Conservation (phyloP, 306 rosid genomes). For the Nissolia schottii region DNA sequence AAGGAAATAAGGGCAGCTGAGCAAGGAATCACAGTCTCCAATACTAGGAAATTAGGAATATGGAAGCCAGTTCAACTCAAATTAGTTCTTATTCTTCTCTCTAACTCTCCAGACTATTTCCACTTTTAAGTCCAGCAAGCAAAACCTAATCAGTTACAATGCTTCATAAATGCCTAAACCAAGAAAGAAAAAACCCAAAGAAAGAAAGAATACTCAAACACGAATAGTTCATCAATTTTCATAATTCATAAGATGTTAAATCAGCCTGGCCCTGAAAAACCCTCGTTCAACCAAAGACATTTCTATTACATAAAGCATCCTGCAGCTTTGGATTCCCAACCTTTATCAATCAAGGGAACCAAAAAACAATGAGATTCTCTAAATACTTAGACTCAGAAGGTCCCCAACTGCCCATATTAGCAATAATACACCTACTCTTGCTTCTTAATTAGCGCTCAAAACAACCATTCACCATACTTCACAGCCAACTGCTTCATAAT, state of each 20-base stretch:
- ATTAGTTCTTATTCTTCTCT: neutral
- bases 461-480: neutral
- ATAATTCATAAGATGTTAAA: neutral
- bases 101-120: neutral
- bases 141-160: neutral
- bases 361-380: neutral
- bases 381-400: neutral
- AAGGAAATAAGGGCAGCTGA: neutral
- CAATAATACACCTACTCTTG: neutral
- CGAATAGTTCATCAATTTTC: neutral
- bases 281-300: neutral
- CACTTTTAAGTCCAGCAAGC: neutral
- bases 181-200: neutral
- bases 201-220: neutral
- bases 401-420: neutral
- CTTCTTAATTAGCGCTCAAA: neutral
- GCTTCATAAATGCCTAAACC: neutral
- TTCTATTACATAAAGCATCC: neutral
- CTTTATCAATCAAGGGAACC: neutral
- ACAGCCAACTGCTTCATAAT: neutral
- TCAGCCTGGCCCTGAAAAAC: neutral
- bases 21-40: neutral
- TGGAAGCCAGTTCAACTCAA: neutral
- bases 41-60: neutral
- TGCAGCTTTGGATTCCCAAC: neutral